Conservation (phyloP, 2,329 filamentous ascomycete species). For the Chaetomiaceae sp. region DNA sequence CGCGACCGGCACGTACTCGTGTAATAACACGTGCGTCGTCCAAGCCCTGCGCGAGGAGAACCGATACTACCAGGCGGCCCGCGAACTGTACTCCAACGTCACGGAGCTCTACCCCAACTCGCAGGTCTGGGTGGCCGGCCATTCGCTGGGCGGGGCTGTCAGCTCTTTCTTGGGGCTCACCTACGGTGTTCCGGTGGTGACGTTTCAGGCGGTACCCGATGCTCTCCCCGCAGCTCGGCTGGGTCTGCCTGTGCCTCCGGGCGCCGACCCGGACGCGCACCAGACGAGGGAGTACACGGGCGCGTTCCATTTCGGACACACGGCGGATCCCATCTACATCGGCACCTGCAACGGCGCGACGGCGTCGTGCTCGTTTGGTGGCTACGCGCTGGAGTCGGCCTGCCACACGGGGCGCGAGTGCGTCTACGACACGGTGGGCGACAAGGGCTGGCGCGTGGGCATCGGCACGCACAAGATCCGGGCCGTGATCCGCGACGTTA, state of each 20-base stretch:
- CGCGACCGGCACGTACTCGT: constrained; percentile 78
- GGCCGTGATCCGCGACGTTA: constrained; percentile 80
- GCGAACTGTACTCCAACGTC: constrained; percentile 88
- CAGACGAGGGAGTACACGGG: constrained; percentile 71
- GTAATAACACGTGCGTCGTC: constrained; percentile 85
- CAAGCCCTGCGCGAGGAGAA: constrained; percentile 74
- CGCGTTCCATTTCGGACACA: constrained; percentile 88
- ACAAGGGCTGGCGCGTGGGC: constrained; percentile 88
- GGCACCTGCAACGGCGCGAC: constrained; percentile 88
- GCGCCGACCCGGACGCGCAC: constrained; percentile 63
- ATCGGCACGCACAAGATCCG: constrained; percentile 89
- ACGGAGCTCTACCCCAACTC: constrained; percentile 81
- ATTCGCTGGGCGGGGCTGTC: constrained; percentile 87
- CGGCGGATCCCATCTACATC: constrained; percentile 91
- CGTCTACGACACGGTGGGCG: constrained; percentile 84
- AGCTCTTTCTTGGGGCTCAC: constrained; percentile 85
- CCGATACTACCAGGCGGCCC: constrained; percentile 83
- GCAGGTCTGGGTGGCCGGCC: constrained; percentile 84
- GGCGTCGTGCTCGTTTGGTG: constrained; percentile 82
- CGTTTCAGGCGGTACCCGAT: constrained; percentile 89
- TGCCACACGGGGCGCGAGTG: constrained; percentile 89
- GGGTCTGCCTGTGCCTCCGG: constrained; percentile 80
- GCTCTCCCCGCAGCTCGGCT: constrained; percentile 79
- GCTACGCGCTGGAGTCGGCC: constrained; percentile 89
- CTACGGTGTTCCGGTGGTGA: constrained; percentile 84